Conservation (phyloP, 768 basidiomycete species). For the Thelephora aurantiotincta region DNA sequence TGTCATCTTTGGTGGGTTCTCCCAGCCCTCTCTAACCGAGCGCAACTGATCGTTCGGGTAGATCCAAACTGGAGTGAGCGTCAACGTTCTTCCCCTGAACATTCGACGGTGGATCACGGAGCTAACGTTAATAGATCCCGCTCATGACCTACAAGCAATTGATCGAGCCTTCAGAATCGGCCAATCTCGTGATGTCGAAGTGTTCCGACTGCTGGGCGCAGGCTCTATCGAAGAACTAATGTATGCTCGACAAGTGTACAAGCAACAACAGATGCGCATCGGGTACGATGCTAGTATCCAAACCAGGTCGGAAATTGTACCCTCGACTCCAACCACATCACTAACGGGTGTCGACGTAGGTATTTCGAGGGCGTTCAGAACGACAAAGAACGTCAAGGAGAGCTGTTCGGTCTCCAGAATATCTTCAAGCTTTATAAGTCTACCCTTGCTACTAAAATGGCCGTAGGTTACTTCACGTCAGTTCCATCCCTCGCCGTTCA, state of each 20-base stretch:
- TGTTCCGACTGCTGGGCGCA: conserved; percentile 73
- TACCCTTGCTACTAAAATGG: conserved; percentile 56
- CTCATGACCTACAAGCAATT: conserved; percentile 90
- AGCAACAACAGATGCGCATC: conserved; percentile 89
- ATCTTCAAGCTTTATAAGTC: conserved; percentile 70
- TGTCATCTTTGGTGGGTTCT: conserved; percentile 62
- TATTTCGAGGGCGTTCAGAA: conserved; percentile 79
- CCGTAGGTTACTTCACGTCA: conserved; percentile 28
- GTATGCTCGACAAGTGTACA: conserved; percentile 83
- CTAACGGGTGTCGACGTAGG: conserved; percentile 19
- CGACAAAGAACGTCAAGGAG: conserved; percentile 58
- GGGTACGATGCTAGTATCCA: conserved; percentile 76
- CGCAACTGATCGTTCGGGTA: conserved; percentile 12
- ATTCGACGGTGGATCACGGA: background rate
- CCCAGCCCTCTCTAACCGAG: conserved; percentile 4
- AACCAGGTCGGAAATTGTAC: conserved; percentile 36
- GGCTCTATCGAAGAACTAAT: conserved; percentile 83
- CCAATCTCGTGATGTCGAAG: conserved; percentile 73
- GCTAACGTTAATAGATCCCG: conserved; percentile 49
- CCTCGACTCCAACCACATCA: background rate
- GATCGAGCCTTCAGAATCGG: conserved; percentile 80
- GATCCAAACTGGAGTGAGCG: conserved; percentile 92
- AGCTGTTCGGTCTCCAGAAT: conserved; percentile 76
- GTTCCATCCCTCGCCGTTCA: background rate
- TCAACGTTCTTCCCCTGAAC: background rate